Percentiles rank a stretch among this genome's conserved stretches.
Evolutionary conservation across 106 monocot species (phyloP).

Genomic region (Allium sativum): DNA sequence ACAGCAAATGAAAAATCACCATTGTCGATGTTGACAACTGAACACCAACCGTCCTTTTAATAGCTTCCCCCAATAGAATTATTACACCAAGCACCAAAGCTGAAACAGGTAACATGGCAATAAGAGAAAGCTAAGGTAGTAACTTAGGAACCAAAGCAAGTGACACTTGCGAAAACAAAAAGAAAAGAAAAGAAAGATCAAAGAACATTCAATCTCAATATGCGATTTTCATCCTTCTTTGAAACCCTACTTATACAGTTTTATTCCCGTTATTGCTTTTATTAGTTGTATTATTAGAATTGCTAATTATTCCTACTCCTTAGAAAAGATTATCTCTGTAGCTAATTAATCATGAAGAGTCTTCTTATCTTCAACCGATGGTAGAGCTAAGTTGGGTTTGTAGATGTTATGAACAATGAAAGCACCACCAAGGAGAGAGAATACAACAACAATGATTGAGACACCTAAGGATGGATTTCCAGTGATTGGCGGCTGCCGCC

Average conservation of each 20-base stretch:
- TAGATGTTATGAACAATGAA: constrained; percentile 61
- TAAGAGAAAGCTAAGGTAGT: constrained; percentile 33
- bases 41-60: constrained; percentile 28
- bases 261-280: too few relatives aligned
- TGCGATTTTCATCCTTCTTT: constrained; percentile 15
- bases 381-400: constrained; percentile 48
- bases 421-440: constrained; percentile 59
- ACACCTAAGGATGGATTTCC: constrained; percentile 52
- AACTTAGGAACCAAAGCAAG: constrained; percentile 33
- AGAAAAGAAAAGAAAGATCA: constrained; percentile 26
- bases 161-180: constrained; percentile 38
- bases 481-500: constrained; percentile 36
- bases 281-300: too few relatives aligned
- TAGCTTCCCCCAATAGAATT: constrained; percentile 19
- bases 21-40: constrained; percentile 41
- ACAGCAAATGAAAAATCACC: constrained; percentile 42
- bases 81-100: constrained; percentile 26
- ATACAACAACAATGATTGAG: constrained; percentile 46
- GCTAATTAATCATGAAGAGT: background rate
- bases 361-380: constrained; percentile 10
- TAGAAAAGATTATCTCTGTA: background rate
- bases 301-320: too few relatives aligned
- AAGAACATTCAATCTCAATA: constrained; percentile 13
- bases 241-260: constrained; percentile 13
- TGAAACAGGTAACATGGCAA: constrained; percentile 44